Evolutionary conservation across 177 flowering plant genomes (phyloP), one percentile per base, ranked within the genome.

Genomic region (Vitis hybrid): DNA sequence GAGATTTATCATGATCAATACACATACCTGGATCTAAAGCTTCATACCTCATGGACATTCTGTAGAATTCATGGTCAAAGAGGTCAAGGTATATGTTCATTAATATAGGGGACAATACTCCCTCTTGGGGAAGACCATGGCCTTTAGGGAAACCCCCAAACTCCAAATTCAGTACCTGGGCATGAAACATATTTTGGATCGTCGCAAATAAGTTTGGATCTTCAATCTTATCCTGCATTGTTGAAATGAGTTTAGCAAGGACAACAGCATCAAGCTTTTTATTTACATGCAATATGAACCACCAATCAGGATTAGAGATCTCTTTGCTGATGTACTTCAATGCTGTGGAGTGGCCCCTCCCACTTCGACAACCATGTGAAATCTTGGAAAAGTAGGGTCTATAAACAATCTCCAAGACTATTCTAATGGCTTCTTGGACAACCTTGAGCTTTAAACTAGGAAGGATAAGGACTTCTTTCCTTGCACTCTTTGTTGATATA

Each of bases 41-140:
- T 79, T 95, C 98, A 79, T 90, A 89, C 69, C 74, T 89, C 90
- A 93, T 81, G 50, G 90, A 85, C 74, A 90, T 65, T 68, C 79
- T 84, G 68, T 75, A 83, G 51, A 93, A 68, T 70, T 93, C 94
- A 24, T 68, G 78, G 71, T 95, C 99, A 76, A 95, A 88, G 41
- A 76, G 81, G 67, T 84, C 91, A 72, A 95, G 94, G 81, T 90
- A 95, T 58, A 95, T 81, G 74, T 95, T 93, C 82, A 88, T 87
- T 70, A 95, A 77, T 67, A 93, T 86, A 65, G 98, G 94, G 12
- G 92, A 87, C 69, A 95, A 71, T 1, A 86, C 80, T 50, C 99
- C 99, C 75, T 95, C 99, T 74, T 95, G 99, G 18, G 99, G 98
- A 71, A 95, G 94, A 56, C 99, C 99, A 54, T 91, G 94, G 64